phyloP scores from a whole-genome alignment of 1,284 basidiomycete genomes.

The Ceratobasidium sp. region DNA sequence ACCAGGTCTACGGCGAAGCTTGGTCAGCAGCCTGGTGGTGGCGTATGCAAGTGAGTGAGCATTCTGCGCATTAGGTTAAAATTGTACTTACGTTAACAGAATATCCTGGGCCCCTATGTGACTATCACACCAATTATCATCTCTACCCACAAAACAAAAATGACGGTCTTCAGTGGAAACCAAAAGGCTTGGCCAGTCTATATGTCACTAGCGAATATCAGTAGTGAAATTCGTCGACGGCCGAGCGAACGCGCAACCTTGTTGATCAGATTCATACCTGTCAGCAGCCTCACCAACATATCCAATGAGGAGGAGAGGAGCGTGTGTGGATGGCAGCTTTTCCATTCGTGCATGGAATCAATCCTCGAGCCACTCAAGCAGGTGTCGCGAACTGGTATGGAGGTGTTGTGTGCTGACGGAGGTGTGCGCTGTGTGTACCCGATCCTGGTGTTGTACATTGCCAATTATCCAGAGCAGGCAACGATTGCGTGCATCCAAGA shows the following conservation, averaged over 20 bases:
- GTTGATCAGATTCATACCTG: conserved; percentile 42
- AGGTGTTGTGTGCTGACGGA: conserved; percentile 50
- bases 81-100: conserved; percentile 7
- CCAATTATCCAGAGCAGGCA: conserved; percentile 1
- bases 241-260: conserved; percentile 12
- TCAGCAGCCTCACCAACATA: neutral
- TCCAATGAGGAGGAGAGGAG: neutral
- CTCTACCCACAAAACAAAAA: conserved; percentile 42
- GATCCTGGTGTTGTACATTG: neutral
- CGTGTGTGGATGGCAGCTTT: neutral
- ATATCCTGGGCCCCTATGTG: conserved; percentile 23
- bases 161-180: conserved; percentile 38
- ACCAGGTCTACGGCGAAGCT: neutral
- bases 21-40: neutral
- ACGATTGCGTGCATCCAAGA: neutral
- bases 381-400: conserved; percentile 56
- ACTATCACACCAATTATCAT: conserved; percentile 42
- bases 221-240: conserved; percentile 26
- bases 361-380: neutral
- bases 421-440: conserved; percentile 4
- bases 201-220: conserved; percentile 44
- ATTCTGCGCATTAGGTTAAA: neutral
- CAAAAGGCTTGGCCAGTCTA: conserved; percentile 43
- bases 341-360: neutral
- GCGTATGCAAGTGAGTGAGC: neutral